These are phyloP conservation scores for Elsinoe perseae DNA, from an alignment of 2,329 filamentous ascomycete species.

Conservation along the genomic window DNA sequence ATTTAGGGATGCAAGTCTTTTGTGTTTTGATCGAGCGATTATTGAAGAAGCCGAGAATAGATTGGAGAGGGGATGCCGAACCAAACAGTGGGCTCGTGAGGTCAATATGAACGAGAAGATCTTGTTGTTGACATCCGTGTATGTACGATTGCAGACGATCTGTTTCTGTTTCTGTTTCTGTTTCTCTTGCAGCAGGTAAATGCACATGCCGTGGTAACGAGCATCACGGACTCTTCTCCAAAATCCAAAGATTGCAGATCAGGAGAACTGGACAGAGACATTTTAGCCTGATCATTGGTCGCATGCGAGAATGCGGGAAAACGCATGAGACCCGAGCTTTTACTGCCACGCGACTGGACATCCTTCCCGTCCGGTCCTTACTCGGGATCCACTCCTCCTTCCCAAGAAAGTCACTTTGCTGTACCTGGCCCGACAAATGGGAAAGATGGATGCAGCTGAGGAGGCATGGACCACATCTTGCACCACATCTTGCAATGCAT, in stretches of 20 bases:
- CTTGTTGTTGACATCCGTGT: background rate
- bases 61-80: background rate
- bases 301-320: background rate
- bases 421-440: background rate
- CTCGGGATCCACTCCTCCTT: background rate
- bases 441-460: background rate
- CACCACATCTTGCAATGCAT: too few relatives aligned
- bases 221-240: background rate
- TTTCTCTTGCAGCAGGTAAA: background rate
- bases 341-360: background rate
- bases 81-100: background rate
- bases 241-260: conserved; percentile 4
- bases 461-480: too few relatives aligned
- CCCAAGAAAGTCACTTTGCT: background rate
- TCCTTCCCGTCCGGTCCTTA: background rate
- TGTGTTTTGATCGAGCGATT: background rate
- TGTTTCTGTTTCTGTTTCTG: background rate
- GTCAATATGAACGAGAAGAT: background rate
- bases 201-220: conserved; percentile 2
- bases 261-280: background rate
- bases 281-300: background rate
- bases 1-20: background rate
- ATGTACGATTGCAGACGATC: background rate
- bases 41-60: background rate
- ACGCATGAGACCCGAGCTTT: background rate